phyloP scores from a whole-genome alignment of 306 rosid species.

The Prunus campanulata region DNA sequence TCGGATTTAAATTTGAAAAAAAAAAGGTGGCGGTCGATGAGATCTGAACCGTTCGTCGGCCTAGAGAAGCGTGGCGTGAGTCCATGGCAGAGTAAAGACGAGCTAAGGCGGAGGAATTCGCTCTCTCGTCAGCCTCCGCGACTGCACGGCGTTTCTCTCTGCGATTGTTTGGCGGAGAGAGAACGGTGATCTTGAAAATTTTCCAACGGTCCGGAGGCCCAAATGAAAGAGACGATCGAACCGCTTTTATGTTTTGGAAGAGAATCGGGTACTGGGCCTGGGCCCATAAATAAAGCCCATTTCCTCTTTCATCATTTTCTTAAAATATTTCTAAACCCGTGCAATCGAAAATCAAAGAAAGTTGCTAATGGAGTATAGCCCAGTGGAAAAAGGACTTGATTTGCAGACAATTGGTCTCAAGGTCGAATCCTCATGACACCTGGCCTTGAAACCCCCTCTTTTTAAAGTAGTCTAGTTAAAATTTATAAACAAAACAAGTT shows the following conservation, averaged over 20 bases:
- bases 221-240: neutral
- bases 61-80: conserved; percentile 75
- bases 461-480: too few relatives aligned
- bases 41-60: conserved; percentile 71
- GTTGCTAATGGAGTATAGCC: too few relatives aligned
- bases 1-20: neutral
- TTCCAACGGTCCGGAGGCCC: neutral
- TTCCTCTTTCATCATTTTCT: neutral
- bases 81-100: conserved; percentile 47
- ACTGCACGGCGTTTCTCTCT: neutral
- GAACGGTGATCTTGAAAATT: neutral
- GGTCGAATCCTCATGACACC: too few relatives aligned
- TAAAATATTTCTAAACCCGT: too few relatives aligned
- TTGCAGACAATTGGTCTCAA: too few relatives aligned
- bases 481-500: too few relatives aligned
- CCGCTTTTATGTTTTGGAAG: neutral
- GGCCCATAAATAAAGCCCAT: neutral
- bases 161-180: neutral
- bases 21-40: neutral
- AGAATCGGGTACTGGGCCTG: neutral
- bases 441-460: too few relatives aligned
- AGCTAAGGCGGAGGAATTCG: neutral
- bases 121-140: conserved; percentile 2
- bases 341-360: too few relatives aligned
- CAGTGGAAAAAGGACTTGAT: fast-evolving